Conservation (phyloP, 495 filamentous ascomycete genomes). For the Penicillium diatomitis region DNA sequence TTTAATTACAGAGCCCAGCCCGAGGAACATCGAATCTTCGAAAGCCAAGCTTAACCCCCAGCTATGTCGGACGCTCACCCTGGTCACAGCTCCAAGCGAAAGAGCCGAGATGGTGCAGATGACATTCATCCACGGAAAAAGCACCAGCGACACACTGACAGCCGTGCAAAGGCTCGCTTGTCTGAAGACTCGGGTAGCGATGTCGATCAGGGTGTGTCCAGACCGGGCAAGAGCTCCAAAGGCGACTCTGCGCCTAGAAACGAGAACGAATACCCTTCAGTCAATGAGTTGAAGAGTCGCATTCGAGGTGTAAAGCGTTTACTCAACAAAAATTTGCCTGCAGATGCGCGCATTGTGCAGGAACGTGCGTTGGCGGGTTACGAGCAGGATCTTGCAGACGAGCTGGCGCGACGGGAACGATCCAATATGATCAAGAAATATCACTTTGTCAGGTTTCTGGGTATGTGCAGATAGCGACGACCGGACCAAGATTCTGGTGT, state of each 20-base stretch:
- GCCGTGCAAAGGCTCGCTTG: slow-evolving; percentile 6
- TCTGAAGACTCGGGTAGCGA: slow-evolving; percentile 8
- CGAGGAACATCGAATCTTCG: not conserved
- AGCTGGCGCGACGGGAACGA: slow-evolving; percentile 52
- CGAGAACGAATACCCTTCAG: slow-evolving; percentile 31
- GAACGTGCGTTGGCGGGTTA: slow-evolving; percentile 74
- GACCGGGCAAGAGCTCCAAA: slow-evolving; percentile 16
- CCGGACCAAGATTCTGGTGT: no score
- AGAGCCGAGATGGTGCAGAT: slow-evolving; percentile 18
- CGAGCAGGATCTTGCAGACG: slow-evolving; percentile 58
- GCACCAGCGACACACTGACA: slow-evolving; percentile 8
- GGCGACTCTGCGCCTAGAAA: slow-evolving; percentile 12
- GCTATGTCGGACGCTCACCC: slow-evolving; percentile 12
- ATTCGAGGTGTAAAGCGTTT: slow-evolving; percentile 47
- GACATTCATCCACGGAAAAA: slow-evolving; percentile 18
- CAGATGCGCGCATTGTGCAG: slow-evolving; percentile 62
- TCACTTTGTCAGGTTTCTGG: slow-evolving; percentile 92
- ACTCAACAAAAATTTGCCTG: slow-evolving; percentile 57
- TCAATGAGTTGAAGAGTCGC: slow-evolving; percentile 44
- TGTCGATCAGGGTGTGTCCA: slow-evolving; percentile 7
- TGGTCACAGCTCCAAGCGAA: slow-evolving; percentile 22
- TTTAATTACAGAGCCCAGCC: no score
- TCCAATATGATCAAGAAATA: slow-evolving; percentile 76
- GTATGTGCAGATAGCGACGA: slow-evolving; percentile 13
- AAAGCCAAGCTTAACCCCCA: slow-evolving; percentile 1